Percentiles rank a stretch among this genome's conserved stretches.
Evolutionary conservation across 208 protist species (phyloP).

Genomic region (Acanthamoeba triangularis): DNA sequence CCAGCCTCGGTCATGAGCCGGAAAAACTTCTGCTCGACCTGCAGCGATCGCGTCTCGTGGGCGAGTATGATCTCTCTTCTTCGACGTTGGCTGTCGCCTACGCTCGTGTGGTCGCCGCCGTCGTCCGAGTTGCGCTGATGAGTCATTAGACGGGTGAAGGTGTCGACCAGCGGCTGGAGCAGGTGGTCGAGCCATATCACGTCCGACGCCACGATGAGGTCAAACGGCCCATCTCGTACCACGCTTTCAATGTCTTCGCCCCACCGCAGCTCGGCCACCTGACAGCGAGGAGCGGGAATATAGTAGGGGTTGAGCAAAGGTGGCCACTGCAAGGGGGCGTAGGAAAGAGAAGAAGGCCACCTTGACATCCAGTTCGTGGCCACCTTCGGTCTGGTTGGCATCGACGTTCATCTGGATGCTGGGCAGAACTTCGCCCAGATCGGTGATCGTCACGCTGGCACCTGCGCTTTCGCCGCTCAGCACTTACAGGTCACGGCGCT

Average conservation of each 20-base stretch:
- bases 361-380: neutral
- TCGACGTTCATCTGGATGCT: constrained; percentile 45
- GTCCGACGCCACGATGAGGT: constrained; percentile 63
- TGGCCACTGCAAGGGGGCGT: neutral
- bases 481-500: too few relatives aligned
- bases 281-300: neutral
- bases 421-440: constrained; percentile 64
- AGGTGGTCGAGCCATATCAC: constrained; percentile 71
- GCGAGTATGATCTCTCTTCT: constrained; percentile 53
- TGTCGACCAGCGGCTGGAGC: constrained; percentile 59
- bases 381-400: constrained; percentile 15
- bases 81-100: neutral
- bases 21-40: constrained; percentile 72
- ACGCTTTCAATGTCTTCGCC: neutral
- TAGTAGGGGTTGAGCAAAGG: neutral
- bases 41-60: constrained; percentile 66
- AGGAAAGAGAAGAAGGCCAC: neutral
- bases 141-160: neutral
- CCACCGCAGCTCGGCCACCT: constrained; percentile 24
- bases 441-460: constrained; percentile 41
- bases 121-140: neutral
- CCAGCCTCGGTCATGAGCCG: neutral
- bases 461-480: neutral
- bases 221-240: constrained; percentile 12
- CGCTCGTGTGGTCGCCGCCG: neutral